A percentile compares a stretch with the other conserved stretches of the same genome.
Conservation (phyloP, 2,329 filamentous ascomycete genomes). For the Curvularia lunata region DNA sequence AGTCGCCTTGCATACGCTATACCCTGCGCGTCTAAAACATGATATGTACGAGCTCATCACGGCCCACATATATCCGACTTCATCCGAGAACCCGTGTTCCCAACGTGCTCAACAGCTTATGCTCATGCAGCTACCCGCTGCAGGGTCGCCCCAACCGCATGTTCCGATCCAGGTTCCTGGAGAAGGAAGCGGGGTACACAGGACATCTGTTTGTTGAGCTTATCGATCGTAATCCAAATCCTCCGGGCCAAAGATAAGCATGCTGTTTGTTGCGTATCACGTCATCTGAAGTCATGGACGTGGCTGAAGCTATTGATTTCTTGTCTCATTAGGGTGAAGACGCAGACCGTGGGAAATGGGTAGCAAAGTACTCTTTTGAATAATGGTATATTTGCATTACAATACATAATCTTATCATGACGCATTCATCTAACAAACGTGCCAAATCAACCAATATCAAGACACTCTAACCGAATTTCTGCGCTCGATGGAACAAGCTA, state of each 20-base stretch:
- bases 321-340: not conserved
- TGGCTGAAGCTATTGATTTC: not conserved
- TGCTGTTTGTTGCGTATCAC: not conserved
- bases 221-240: not conserved
- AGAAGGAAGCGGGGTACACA: slow-evolving; percentile 1
- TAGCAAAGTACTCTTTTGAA: not conserved
- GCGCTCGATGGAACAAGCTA: slow-evolving; percentile 1
- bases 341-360: not conserved
- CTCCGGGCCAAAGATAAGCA: not conserved
- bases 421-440: slow-evolving; percentile 6
- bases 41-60: not conserved
- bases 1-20: not conserved
- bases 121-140: slow-evolving; percentile 16
- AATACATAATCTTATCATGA: slow-evolving; percentile 14
- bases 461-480: not conserved
- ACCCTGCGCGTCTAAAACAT: not conserved
- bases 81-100: slow-evolving; percentile 1
- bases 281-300: not conserved
- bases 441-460: not conserved
- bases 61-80: not conserved
- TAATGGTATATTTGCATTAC: slow-evolving; percentile 12
- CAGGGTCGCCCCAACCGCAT: slow-evolving; percentile 14
- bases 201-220: slow-evolving; percentile 4
- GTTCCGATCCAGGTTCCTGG: not conserved
- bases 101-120: slow-evolving; percentile 8